Base-by-base conservation (phyloP, 257 asterid genomes). In the Pogostemon cablin region DNA sequence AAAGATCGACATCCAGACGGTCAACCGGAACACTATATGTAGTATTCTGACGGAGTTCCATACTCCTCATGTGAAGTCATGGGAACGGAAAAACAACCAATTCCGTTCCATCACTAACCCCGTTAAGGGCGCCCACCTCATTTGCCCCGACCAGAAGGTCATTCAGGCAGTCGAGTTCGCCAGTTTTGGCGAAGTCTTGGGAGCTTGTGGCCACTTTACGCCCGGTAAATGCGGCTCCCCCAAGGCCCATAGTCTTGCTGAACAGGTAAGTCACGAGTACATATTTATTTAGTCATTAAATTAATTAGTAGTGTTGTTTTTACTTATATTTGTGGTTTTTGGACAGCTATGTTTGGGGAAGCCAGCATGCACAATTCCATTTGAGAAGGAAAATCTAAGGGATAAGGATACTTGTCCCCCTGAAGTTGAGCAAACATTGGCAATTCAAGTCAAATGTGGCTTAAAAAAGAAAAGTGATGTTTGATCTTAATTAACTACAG, bases 11-110 rank as follows among this genome's bases (percentile, higher is more conserved):
- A 46, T 91, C 9, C 15, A 69, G 52, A 81, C 82, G 0, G 97
- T 95, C 37, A 90, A 95, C 53, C 72, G 99, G 34, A 90, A 95
- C 78, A 95, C 93, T 1, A 88, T 95, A 3, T 95, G 99, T 66
- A 89, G 93, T 59, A 65, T 76, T 3, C 75, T 95, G 5, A 73
- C 87, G 0, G 98, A 95, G 44, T 78, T 57, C 53, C 82, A 83
- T 46, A 93, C 92, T 1, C 89, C 92, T 1, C 68, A 68, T 2
- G 86, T 83, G 2, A 75, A 57, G 52, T 32, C 86, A 15, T 89
- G 85, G 77, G 97, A 79, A 34, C 81, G 86, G 17, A 79, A 78
- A 11, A 80, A 84, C 6, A 69, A 72, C 77, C 32, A 81, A 44
- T 76, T 91, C 3, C 73, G 82, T 0, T 37, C 86, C 0, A 47